Evolutionary conservation across 2,329 filamentous ascomycete genomes (phyloP), one percentile per base, ranked within the genome.

Genomic region (Nectriaceae sp.): DNA sequence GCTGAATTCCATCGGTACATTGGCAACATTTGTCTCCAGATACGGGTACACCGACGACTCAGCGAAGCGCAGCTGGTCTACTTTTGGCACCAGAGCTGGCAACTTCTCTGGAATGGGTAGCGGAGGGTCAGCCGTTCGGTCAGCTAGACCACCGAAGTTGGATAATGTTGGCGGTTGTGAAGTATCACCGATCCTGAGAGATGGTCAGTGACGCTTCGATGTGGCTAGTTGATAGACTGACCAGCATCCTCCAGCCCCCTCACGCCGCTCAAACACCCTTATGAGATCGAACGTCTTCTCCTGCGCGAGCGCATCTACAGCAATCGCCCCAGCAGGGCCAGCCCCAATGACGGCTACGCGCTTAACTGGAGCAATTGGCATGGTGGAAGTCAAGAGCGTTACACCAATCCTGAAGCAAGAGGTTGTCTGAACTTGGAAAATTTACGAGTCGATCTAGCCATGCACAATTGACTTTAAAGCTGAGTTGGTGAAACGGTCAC

Each of bases 21-120:
- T 70, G 52, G 80, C 76, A 37, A 88, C 78, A 53, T 88, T 88
- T 3, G 83, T 87, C 60, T 87, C 81, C n/a, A 87, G 67, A 18
- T 79, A 77, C 0, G 81, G 79, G 54, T 87, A 87, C 16, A 86
- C 73, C 1, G 79, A 79, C 0, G 82, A 81, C 50, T 85, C 81
- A 11, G 72, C 66, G 57, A 78, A 83, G 3, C 81, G 76, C 16
- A 75, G 72, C 47, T 74, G 72, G 2, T 61, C 49, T 11, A 68
- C 63, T 35, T 69, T 71, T 1, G 75, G 70, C 0, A 72, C 70
- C 44, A 70, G 65, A 0, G 75, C 68, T 3, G 82, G 83, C 0
- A 84, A 64, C 1, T 56, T 50, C 2, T 65, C 47, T 0, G 82
- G 82, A 18, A 82, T 67, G 2, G 68, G 21, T 0, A 80, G 40